Evolutionary conservation across 768 basidiomycete genomes (phyloP).

Genomic region (Cystobasidium onofrii): DNA sequence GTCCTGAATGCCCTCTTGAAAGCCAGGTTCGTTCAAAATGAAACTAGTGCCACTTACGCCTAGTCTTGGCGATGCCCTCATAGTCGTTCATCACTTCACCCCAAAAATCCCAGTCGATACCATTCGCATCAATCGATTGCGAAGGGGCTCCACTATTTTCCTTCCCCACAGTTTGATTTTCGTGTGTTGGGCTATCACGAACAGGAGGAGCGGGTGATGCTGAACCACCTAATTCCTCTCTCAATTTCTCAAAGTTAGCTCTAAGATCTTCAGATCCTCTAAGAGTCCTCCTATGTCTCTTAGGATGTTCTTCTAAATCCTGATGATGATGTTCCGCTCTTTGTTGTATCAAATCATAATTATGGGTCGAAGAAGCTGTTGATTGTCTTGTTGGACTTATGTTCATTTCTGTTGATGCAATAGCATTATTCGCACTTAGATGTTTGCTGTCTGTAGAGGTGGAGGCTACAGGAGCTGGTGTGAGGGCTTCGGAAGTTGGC

Average conservation of each 20-base stretch:
- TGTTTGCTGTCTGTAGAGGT: background rate
- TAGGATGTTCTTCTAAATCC: constrained; percentile 18
- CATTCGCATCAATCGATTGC: constrained; percentile 48
- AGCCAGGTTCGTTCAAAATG: constrained; percentile 1
- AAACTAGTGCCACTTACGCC: constrained; percentile 42
- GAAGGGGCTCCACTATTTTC: background rate
- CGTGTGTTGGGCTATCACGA: background rate
- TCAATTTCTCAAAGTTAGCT: constrained; percentile 1
- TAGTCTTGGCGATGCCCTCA: constrained; percentile 69
- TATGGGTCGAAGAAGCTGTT: constrained; percentile 3
- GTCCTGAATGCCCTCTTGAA: background rate
- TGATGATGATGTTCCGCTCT: background rate
- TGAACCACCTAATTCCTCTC: background rate
- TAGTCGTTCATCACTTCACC: constrained; percentile 86
- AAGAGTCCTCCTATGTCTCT: background rate
- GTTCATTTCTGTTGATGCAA: background rate
- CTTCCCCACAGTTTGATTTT: background rate
- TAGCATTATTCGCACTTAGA: background rate
- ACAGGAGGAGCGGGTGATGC: background rate
- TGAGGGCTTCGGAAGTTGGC: background rate
- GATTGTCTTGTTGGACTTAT: background rate
- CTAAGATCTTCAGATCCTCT: background rate
- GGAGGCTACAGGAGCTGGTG: background rate
- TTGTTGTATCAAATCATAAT: constrained; percentile 10
- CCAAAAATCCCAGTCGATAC: constrained; percentile 68